Conservation (phyloP, 2,329 filamentous ascomycete genomes). For the Diaporthe vaccinii region DNA sequence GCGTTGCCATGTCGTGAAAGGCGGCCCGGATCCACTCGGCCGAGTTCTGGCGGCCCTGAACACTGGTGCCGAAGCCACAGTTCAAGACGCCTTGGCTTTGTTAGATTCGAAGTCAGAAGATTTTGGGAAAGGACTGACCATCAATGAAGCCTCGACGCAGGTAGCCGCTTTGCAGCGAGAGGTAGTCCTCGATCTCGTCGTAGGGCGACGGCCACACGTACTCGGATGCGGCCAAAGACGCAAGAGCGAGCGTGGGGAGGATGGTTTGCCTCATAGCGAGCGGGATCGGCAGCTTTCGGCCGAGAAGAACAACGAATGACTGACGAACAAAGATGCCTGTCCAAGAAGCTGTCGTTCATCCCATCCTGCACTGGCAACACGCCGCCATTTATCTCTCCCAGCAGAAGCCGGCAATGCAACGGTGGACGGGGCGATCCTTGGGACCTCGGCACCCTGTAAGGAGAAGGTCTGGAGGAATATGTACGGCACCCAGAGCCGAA, state of each 20-base stretch:
- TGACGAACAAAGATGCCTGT: neutral
- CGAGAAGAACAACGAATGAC: constrained; percentile 2
- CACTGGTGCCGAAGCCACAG: constrained; percentile 41
- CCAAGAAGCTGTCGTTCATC: neutral
- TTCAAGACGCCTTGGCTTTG: neutral
- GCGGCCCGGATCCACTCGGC: constrained; percentile 52
- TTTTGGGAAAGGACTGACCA: neutral
- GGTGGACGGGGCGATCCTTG: neutral
- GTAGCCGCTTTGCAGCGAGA: constrained; percentile 19
- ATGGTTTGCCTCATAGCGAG: constrained; percentile 7
- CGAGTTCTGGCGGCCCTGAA: constrained; percentile 46
- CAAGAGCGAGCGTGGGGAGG: constrained; percentile 23
- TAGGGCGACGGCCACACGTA: constrained; percentile 22
- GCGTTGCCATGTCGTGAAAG: constrained; percentile 50
- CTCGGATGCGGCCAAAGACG: constrained; percentile 1
- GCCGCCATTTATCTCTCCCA: constrained; percentile 7
- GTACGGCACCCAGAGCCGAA: neutral
- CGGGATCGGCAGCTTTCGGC: neutral
- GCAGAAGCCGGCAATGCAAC: neutral
- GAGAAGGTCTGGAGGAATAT: neutral
- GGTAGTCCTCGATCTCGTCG: constrained; percentile 19
- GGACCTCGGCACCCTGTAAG: neutral
- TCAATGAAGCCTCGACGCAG: constrained; percentile 24
- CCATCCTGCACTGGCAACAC: neutral
- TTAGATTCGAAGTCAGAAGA: neutral